phyloP scores from a whole-genome alignment of 768 basidiomycete genomes.

The Termitomyces bulborhizus region DNA sequence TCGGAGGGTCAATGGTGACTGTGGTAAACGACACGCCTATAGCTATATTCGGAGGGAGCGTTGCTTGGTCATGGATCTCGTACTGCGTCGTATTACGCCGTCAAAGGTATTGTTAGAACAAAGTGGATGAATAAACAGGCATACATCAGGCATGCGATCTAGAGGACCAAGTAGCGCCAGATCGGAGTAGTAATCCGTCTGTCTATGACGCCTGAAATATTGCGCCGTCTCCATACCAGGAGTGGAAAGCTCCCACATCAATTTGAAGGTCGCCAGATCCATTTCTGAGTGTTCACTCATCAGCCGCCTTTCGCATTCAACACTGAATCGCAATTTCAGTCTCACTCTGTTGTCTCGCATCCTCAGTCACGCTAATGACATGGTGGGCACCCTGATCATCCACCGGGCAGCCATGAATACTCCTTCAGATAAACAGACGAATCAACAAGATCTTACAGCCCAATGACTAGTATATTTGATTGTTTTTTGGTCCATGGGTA shows the following conservation, averaged over 20 bases:
- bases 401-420: neutral
- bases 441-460: conserved; percentile 48
- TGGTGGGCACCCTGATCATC: conserved; percentile 71
- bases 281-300: conserved; percentile 35
- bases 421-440: neutral
- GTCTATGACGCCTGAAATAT: conserved; percentile 57
- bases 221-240: conserved; percentile 48
- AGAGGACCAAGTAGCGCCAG: conserved; percentile 31
- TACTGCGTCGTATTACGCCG: conserved; percentile 24
- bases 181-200: conserved; percentile 54
- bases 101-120: neutral
- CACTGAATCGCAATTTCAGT: neutral
- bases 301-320: neutral
- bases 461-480: conserved; percentile 76
- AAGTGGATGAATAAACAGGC: conserved; percentile 9
- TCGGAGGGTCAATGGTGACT: conserved; percentile 62
- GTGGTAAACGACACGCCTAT: conserved; percentile 58
- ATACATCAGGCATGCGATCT: conserved; percentile 51
- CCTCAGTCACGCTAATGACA: conserved; percentile 50
- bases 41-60: conserved; percentile 26
- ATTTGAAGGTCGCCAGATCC: conserved; percentile 69
- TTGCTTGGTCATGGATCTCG: conserved; percentile 23
- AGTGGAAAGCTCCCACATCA: conserved; percentile 67
- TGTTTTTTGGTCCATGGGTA: conserved; percentile 70
- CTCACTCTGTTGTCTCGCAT: conserved; percentile 51